Percentiles rank a stretch among this genome's conserved stretches.
phyloP scores from a whole-genome alignment of 2,329 filamentous ascomycete genomes.

The Exophiala bonariae region DNA sequence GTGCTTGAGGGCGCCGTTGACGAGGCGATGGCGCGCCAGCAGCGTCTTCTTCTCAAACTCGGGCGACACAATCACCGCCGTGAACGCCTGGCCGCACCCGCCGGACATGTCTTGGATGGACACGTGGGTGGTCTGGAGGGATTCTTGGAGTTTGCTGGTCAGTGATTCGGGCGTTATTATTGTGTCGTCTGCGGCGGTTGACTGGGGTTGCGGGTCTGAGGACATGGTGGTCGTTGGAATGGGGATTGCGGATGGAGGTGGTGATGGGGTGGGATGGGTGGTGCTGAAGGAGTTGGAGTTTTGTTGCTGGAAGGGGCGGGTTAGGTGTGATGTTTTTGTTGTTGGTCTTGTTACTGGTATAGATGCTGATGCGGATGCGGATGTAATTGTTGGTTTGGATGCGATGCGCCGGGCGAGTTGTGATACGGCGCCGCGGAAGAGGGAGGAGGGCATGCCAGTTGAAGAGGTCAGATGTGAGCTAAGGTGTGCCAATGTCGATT shows the following conservation, averaged over 20 bases:
- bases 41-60: slow-evolving; percentile 71
- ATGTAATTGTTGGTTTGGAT: too few relatives aligned
- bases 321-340: neutral
- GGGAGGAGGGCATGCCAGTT: too few relatives aligned
- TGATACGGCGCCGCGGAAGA: too few relatives aligned
- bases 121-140: slow-evolving; percentile 74
- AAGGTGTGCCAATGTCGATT: too few relatives aligned
- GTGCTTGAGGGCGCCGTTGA: slow-evolving; percentile 78
- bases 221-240: slow-evolving; percentile 25
- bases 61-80: slow-evolving; percentile 69
- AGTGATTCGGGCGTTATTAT: slow-evolving; percentile 75
- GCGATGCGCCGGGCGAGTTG: too few relatives aligned
- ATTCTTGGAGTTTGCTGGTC: slow-evolving; percentile 65
- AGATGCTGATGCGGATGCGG: neutral
- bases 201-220: slow-evolving; percentile 34
- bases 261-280: too few relatives aligned
- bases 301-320: too few relatives aligned
- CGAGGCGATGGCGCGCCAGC: slow-evolving; percentile 80
- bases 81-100: slow-evolving; percentile 70
- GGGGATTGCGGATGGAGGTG: neutral
- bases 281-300: too few relatives aligned
- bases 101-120: slow-evolving; percentile 90
- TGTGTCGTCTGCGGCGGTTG: slow-evolving; percentile 26
- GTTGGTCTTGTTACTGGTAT: slow-evolving; percentile 1
- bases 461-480: too few relatives aligned